Conservation (phyloP, 495 filamentous ascomycete genomes). For the Terfezia claveryi region DNA sequence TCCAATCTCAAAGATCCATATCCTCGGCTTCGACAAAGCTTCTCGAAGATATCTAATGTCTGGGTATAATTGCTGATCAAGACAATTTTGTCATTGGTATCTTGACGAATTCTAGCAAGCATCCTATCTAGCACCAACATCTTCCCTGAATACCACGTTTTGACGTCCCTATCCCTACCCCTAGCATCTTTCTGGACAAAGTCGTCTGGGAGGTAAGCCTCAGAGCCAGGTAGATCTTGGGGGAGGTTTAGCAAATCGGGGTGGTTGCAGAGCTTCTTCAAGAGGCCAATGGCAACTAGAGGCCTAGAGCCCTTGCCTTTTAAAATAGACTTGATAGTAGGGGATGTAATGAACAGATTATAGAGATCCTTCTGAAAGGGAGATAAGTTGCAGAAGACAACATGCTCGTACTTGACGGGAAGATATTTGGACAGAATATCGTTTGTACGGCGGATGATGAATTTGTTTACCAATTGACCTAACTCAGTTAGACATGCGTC, state of each 20-base stretch:
- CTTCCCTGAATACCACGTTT: constrained; percentile 92
- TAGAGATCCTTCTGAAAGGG: constrained; percentile 85
- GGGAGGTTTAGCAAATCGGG: constrained; percentile 77
- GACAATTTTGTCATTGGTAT: constrained; percentile 98
- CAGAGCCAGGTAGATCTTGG: constrained; percentile 68
- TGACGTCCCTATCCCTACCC: constrained; percentile 77
- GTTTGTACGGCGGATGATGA: constrained; percentile 96
- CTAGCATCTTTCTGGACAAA: constrained; percentile 70
- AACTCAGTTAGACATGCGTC: constrained; percentile 69
- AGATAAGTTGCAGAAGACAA: constrained; percentile 95
- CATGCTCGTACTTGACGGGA: constrained; percentile 96
- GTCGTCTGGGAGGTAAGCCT: constrained; percentile 64
- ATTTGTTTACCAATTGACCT: constrained; percentile 76
- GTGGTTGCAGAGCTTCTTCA: constrained; percentile 98
- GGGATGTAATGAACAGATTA: constrained; percentile 88
- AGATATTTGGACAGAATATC: constrained; percentile 96
- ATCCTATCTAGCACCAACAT: constrained; percentile 97
- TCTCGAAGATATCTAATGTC: constrained; percentile 87
- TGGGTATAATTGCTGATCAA: constrained; percentile 97
- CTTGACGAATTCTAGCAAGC: constrained; percentile 85
- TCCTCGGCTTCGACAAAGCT: constrained; percentile 58
- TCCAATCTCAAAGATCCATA: constrained; percentile 84
- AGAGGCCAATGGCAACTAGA: constrained; percentile 80
- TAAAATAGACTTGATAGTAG: constrained; percentile 79
- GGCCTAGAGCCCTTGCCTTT: constrained; percentile 91